Percentiles rank a stretch among this genome's conserved stretches.
Conservation (phyloP, 1,284 basidiomycete genomes). For the Vanrija sp. region DNA sequence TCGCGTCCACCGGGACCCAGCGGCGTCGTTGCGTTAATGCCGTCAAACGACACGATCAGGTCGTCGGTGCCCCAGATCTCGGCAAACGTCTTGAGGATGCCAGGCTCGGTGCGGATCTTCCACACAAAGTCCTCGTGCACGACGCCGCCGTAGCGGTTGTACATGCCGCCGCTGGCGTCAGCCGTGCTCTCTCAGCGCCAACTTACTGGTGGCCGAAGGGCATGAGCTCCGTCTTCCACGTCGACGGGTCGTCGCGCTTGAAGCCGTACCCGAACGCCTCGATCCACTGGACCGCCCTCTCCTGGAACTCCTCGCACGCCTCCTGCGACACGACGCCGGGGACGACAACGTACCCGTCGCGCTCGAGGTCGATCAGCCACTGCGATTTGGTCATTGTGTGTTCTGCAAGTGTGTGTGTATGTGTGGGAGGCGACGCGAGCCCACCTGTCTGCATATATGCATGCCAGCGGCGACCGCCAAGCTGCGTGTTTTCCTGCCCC, state of each 20-base stretch:
- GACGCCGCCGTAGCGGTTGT: constrained; percentile 10
- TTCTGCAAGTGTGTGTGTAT: no score
- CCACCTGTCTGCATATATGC: no score
- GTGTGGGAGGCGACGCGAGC: no score
- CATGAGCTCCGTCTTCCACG: constrained; percentile 17
- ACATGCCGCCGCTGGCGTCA: constrained; percentile 8
- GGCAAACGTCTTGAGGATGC: constrained; percentile 28
- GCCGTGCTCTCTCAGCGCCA: no score
- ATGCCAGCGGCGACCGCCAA: no score
- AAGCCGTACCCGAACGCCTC: constrained; percentile 28
- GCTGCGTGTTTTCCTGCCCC: no score
- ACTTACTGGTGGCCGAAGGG: neutral
- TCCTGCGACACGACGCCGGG: constrained; percentile 24
- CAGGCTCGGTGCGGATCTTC: constrained; percentile 19
- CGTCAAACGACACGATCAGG: constrained; percentile 34
- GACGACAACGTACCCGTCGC: constrained; percentile 27
- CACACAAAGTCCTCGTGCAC: constrained; percentile 18
- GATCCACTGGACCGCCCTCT: constrained; percentile 28
- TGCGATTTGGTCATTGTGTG: neutral
- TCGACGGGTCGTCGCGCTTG: constrained; percentile 32
- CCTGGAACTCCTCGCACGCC: constrained; percentile 19
- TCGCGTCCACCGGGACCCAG: neutral
- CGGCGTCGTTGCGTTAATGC: constrained; percentile 3
- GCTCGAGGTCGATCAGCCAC: constrained; percentile 4
- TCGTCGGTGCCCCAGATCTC: constrained; percentile 39